Percentiles rank a stretch among this genome's conserved stretches.
phyloP scores from a whole-genome alignment of 2,329 filamentous ascomycete species.

The Celoporthe dispersa region DNA sequence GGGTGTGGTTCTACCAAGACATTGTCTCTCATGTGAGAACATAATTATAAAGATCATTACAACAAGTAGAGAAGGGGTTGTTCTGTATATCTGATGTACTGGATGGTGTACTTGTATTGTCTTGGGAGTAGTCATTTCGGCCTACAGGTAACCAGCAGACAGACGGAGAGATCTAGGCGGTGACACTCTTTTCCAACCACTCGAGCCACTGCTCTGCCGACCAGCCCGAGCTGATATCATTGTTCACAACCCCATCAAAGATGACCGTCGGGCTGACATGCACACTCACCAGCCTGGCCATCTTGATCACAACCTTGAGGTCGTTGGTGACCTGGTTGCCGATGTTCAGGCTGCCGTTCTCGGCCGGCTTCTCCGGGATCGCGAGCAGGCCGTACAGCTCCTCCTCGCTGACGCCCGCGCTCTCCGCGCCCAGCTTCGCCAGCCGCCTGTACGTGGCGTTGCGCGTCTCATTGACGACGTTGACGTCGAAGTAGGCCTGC shows the following conservation, averaged over 20 bases:
- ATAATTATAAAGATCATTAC: not conserved
- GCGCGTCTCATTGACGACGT: conserved; percentile 79
- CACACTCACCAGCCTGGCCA: conserved; percentile 76
- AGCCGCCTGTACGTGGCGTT: conserved; percentile 84
- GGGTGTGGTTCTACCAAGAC: conserved; percentile 1
- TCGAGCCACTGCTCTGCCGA: conserved; percentile 81
- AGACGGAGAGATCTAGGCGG: conserved; percentile 40
- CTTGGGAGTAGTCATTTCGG: not conserved
- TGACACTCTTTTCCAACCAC: conserved; percentile 69
- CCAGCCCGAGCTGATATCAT: conserved; percentile 79
- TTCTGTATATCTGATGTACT: not conserved
- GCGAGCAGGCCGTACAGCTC: conserved; percentile 70
- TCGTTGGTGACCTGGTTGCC: conserved; percentile 87
- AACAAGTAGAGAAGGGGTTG: not conserved
- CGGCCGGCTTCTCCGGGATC: conserved; percentile 68
- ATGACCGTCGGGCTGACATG: conserved; percentile 92
- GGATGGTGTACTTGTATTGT: too few species aligned
- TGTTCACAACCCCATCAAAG: conserved; percentile 83
- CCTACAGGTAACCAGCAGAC: not conserved
- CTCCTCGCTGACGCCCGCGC: conserved; percentile 72
- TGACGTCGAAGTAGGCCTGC: conserved; percentile 81
- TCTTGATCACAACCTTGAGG: conserved; percentile 82
- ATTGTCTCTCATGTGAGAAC: not conserved
- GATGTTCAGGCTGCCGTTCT: conserved; percentile 71
- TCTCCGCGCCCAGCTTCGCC: conserved; percentile 69